phyloP scores from a whole-genome alignment of 345 rosid genomes.

The Dimocarpus longan region DNA sequence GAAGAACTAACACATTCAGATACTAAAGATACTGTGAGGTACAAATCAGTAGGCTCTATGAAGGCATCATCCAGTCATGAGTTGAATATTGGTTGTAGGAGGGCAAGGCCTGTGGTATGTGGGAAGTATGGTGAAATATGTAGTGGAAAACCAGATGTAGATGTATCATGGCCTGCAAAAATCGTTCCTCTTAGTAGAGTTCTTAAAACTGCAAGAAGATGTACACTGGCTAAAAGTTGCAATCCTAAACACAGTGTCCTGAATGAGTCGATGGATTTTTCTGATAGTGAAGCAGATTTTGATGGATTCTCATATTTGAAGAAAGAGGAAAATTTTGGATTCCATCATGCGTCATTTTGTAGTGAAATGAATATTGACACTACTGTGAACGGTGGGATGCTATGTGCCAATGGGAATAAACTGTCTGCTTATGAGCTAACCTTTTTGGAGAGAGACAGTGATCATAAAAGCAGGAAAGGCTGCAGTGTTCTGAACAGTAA shows the following conservation, averaged over 20 bases:
- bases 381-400: constrained; percentile 22
- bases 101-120: constrained; percentile 44
- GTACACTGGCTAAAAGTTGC: constrained; percentile 24
- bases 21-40: constrained; percentile 16
- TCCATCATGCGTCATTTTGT: constrained; percentile 13
- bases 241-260: constrained; percentile 23
- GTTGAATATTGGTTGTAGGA: constrained; percentile 21
- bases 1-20: constrained; percentile 19
- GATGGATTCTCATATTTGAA: constrained; percentile 20
- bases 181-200: constrained; percentile 45
- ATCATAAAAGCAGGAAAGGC: constrained; percentile 15
- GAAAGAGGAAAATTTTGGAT: constrained; percentile 19
- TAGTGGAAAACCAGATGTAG: constrained; percentile 24
- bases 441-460: constrained; percentile 21
- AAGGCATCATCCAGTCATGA: constrained; percentile 28
- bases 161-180: constrained; percentile 35
- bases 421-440: constrained; percentile 24
- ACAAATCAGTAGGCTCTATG: constrained; percentile 5
- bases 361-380: constrained; percentile 19
- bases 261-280: constrained; percentile 10
- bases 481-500: constrained; percentile 1
- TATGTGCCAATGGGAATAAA: constrained; percentile 12
- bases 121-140: constrained; percentile 51
- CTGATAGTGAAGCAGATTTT: constrained; percentile 19
- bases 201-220: constrained; percentile 34